Base-by-base conservation (phyloP, 768 basidiomycete species). In the Mycena rebaudengoi region DNA sequence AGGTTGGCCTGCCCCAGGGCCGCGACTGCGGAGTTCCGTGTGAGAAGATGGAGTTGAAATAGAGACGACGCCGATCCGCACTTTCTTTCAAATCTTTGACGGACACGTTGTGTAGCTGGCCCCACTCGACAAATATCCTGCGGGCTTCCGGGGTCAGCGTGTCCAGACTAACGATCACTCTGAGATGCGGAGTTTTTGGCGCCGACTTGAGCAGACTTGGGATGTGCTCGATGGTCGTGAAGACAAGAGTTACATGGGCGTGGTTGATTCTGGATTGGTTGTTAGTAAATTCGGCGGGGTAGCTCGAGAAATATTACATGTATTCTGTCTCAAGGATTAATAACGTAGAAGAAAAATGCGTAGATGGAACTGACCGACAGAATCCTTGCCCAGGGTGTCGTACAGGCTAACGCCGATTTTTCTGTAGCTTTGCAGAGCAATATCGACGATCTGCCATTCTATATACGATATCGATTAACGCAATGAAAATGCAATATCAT, bases 401-500 rank as follows among this genome's bases (percentile, higher is more conserved):
- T 99, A 99, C 64, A 99, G 80, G 71, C 91, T 91, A 65, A 98
- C 95, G 7, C 89, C 86, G 33, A 97, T 91, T 73, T 93, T 89
- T 23, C 85, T 83, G 74, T 97, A 98, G 10, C 88, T 90, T 53
- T 92, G 88, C 60, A 89, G 80, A 14, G 94, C 91, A 55, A 95
- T 80, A 70, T 97, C 95, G 45, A 96, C 81, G 29, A 97, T 78
- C 76, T 98, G 96, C 97, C 98, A 99, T 78, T 98, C 98, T 92
- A 67, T 20, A 59, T n/a, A n/a, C n/a, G 25, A 26, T 30, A 13
- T 37, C 20, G 14, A 13, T 39, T 26, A 65, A 28, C 45, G n/a
- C n/a, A 51, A 14, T 23, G n/a, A 35, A 30, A 21, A 32, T 51
- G 1, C 13, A 25, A 23, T 50, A n/a, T n/a, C n/a, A n/a, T n/a